Base-by-base conservation (phyloP, 257 asterid species). In the Plantago elongata region DNA sequence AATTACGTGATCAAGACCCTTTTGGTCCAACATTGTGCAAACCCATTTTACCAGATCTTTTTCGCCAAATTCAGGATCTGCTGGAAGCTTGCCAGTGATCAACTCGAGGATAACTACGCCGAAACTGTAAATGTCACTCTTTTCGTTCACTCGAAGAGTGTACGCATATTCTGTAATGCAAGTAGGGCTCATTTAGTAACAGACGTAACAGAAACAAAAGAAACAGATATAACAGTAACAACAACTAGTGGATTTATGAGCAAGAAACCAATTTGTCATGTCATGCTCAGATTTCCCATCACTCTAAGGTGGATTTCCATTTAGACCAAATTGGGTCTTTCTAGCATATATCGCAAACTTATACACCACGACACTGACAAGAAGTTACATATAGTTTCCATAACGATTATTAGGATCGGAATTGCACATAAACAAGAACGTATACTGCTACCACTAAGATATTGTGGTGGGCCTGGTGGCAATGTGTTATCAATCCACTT, bases 21-120 rank as follows among this genome's bases (percentile, higher is more conserved):
- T 89, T 49, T 92, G 97, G 43, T 92, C 99, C 69, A 92, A 38
- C 2, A 83, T 78, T 15, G 79, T 80, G 89, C 99, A 89, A 5
- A 83, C 93, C 99, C 99, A 92, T 64, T 82, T 92, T 55, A 86
- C 97, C 78, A 92, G 58, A 70, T 92, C 97, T 72, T 89, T 89
- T 70, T 89, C 99, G 38, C 99, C 97, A 1, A 69, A 84, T 77
- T 92, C 99, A 0, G 97, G 97, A 70, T 86, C 99, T 5, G 84
- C 83, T 0, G 99, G 95, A 12, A 74, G 97, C 68, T 76, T 80
- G 29, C 99, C 97, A 0, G 91, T 89, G 0, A 89, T 89, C 51
- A 92, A 51, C 73, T 92, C 99, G 3, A 92, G 89, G 13, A 89
- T 77, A 11, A 92, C 96, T 0, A 92, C 88, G 0, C 99, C 99